A percentile compares a stretch with the other conserved stretches of the same genome.
Conservation (phyloP, 768 basidiomycete genomes). For the Russula sp. region DNA sequence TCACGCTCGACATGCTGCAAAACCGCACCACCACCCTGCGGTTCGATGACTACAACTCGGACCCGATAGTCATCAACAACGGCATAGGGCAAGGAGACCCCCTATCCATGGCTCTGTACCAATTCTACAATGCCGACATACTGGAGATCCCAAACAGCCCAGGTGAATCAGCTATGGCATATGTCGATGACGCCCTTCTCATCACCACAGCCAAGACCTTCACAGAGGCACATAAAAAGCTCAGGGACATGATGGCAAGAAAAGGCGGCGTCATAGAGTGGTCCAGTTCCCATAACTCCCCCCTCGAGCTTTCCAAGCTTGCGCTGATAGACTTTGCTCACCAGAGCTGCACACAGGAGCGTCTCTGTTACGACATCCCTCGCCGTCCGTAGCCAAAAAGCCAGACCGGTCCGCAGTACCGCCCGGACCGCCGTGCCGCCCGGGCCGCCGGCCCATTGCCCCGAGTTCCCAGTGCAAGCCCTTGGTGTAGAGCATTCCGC, state of each 20-base stretch:
- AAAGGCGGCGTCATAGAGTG: neutral
- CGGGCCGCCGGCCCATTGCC: no score
- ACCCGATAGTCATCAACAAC: no score
- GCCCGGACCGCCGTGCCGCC: no score
- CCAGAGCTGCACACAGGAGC: no score
- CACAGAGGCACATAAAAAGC: slow-evolving; percentile 5
- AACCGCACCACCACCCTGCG: neutral
- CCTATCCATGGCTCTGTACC: neutral
- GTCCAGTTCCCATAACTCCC: no score
- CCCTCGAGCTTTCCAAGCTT: slow-evolving; percentile 3
- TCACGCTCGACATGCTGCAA: neutral
- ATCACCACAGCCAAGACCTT: slow-evolving; percentile 28
- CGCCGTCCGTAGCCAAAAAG: rapidly evolving
- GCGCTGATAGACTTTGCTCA: slow-evolving; percentile 4
- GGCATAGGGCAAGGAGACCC: slow-evolving; percentile 6
- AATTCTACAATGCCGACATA: slow-evolving; percentile 7
- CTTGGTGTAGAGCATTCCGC: no score
- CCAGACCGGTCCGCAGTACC: no score
- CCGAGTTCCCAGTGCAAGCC: no score
- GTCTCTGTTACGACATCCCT: no score
- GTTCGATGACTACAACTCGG: no score
- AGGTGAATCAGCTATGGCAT: neutral
- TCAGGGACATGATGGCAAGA: neutral
- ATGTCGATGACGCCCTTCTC: no score
- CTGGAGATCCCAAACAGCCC: neutral